Evolutionary conservation across 2,329 filamentous ascomycete genomes (phyloP), one percentile per base, ranked within the genome.

Genomic region (Aquanectria penicillioides): DNA sequence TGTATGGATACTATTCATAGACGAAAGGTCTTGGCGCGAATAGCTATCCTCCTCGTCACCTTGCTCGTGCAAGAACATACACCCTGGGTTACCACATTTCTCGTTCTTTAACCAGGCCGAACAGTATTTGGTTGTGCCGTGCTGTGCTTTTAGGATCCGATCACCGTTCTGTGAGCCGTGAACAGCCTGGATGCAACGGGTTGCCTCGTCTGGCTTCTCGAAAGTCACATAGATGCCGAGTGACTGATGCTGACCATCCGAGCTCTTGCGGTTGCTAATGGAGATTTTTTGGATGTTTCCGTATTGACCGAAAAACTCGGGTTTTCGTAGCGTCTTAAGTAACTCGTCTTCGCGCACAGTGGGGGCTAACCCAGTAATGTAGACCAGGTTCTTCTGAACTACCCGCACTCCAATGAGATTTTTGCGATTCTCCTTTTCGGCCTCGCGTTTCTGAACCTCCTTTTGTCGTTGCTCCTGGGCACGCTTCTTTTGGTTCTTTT

Each of bases 141-240:
- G 77, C 71, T 88, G 89, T 4, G 87, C 94, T 81, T 92, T 89
- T 17, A 99, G 79, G 12, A 92, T 84, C 47, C 94, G 84, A 62
- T 98, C 95, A 49, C 92, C 93, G 71, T 99, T 98, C 61, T 90
- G 86, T 2, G 94, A 96, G 28, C 94, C 93, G 74, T 99, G 93
- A 5, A 99, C 95, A 31, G 93, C 93, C 54, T 89, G 85, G 63
- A 99, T 99, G 75, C 95, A 99, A 31, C 86, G 88, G 34, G 90
- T 90, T 13, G 95, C 95, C 77, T 98, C 95, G 65, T 93, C 88
- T 73, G 97, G 97, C 64, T 87, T 89, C 67, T 95, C 91, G 74
- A 97, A 99, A 0, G 95, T 99, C n/a, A 99, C 95, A 72, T 99
- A 99, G 47, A 99, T 94, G 41, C 95, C 95, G 5, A 99, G 89